Evolutionary conservation across 2,329 filamentous ascomycete genomes (phyloP).

Genomic region (Diaporthe humulicola): DNA sequence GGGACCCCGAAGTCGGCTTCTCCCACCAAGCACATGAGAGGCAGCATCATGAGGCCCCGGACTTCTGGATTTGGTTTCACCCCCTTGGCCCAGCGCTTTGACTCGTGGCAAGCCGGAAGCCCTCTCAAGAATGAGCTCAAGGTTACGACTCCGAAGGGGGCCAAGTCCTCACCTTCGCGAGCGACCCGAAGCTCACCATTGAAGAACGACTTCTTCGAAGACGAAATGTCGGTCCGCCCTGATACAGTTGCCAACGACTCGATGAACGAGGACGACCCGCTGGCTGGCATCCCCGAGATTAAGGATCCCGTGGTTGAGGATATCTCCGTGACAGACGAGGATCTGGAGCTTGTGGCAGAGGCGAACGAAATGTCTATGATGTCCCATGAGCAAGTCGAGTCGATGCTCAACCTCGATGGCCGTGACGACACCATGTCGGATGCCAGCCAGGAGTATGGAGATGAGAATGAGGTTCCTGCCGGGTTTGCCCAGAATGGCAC

Average conservation of each 20-base stretch:
- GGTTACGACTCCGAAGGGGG: slow-evolving; percentile 45
- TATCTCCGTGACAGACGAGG: slow-evolving; percentile 65
- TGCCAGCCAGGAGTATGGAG: slow-evolving; percentile 75
- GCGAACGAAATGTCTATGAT: slow-evolving; percentile 72
- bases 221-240: slow-evolving; percentile 66
- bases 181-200: slow-evolving; percentile 53
- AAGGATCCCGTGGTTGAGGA: slow-evolving; percentile 58
- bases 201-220: slow-evolving; percentile 70
- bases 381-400: slow-evolving; percentile 57
- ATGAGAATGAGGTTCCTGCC: slow-evolving; percentile 72
- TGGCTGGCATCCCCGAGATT: slow-evolving; percentile 41
- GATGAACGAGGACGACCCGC: slow-evolving; percentile 46
- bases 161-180: slow-evolving; percentile 34
- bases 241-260: slow-evolving; percentile 52
- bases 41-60: slow-evolving; percentile 43
- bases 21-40: slow-evolving; percentile 44
- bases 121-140: slow-evolving; percentile 57
- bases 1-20: slow-evolving; percentile 32
- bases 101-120: slow-evolving; percentile 72
- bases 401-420: slow-evolving; percentile 48
- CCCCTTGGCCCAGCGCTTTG: slow-evolving; percentile 62
- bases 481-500: slow-evolving; percentile 40
- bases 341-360: slow-evolving; percentile 69
- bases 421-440: slow-evolving; percentile 68
- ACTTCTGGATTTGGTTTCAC: slow-evolving; percentile 66